Percentiles rank a stretch among this genome's conserved stretches.
These are phyloP conservation scores for Inonotus obliquus DNA, from an alignment of 1,284 basidiomycete species.

Conservation along the genomic window DNA sequence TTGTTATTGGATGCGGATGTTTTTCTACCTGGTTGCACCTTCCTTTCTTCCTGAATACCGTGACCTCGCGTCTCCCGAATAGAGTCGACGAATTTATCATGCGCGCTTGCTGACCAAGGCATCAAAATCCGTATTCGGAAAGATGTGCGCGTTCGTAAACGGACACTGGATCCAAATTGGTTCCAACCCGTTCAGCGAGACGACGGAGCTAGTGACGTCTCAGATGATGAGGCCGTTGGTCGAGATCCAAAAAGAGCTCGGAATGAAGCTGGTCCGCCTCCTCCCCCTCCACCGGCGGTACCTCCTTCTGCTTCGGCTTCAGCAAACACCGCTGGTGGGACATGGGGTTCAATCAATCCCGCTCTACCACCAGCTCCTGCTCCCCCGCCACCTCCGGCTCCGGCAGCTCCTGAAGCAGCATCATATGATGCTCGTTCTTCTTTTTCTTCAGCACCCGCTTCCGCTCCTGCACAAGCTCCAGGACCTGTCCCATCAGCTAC, in stretches of 20 bases:
- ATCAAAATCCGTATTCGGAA: slow-evolving; percentile 91
- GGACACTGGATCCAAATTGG: slow-evolving; percentile 26
- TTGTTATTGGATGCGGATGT: slow-evolving; percentile 12
- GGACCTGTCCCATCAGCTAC: slow-evolving; percentile 1
- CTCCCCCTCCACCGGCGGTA: slow-evolving; percentile 12
- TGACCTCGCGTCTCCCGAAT: background rate
- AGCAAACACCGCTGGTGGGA: background rate
- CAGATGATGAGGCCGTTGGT: slow-evolving; percentile 13
- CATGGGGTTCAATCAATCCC: slow-evolving; percentile 12
- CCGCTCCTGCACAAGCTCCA: background rate
- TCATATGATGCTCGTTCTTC: background rate
- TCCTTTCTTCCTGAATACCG: background rate
- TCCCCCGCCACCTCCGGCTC: slow-evolving; percentile 28
- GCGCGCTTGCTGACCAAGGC: slow-evolving; percentile 85
- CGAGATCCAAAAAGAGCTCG: slow-evolving; percentile 13
- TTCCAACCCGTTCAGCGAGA: slow-evolving; percentile 20
- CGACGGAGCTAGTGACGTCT: slow-evolving; percentile 14
- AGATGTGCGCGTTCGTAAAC: slow-evolving; percentile 76
- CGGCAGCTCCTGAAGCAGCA: slow-evolving; percentile 1
- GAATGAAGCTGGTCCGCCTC: slow-evolving; percentile 6
- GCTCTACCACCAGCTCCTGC: slow-evolving; percentile 25
- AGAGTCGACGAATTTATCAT: slow-evolving; percentile 87
- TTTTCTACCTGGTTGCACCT: background rate
- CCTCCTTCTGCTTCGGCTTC: background rate
- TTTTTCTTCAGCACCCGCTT: slow-evolving; percentile 11